Evolutionary conservation across 176 grass and related monocot species (phyloP).

Genomic region (Cenchrus fungigraminus): DNA sequence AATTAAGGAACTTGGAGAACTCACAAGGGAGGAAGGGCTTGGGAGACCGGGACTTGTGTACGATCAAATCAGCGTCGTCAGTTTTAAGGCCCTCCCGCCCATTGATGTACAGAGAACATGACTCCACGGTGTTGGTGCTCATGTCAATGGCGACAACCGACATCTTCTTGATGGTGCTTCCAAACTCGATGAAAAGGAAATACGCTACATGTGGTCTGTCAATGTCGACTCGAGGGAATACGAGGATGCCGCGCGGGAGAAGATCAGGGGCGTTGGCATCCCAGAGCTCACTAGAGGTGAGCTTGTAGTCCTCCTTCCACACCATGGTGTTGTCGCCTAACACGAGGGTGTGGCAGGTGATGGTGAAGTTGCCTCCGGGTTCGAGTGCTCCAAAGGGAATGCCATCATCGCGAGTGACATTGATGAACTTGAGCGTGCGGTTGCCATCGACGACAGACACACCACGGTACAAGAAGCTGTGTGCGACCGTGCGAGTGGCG

Average conservation of each 20-base stretch:
- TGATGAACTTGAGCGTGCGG: neutral
- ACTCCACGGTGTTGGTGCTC: neutral
- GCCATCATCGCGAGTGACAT: neutral
- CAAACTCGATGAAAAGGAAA: neutral
- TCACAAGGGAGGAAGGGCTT: too few relatives aligned
- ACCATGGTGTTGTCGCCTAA: neutral
- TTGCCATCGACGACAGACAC: neutral
- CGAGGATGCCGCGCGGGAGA: neutral
- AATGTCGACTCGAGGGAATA: slow-evolving; percentile 15
- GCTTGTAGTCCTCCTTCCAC: neutral
- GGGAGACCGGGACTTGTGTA: too few relatives aligned
- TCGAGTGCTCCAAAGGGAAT: neutral
- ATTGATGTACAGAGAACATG: neutral
- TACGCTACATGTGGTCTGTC: neutral
- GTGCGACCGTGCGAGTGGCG: too few relatives aligned
- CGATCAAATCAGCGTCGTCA: too few relatives aligned
- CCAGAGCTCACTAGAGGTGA: neutral
- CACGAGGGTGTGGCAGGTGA: slow-evolving; percentile 23
- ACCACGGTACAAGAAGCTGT: neutral
- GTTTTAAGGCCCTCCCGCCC: neutral
- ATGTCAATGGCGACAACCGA: slow-evolving; percentile 20
- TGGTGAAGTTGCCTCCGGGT: neutral
- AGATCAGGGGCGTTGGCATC: neutral
- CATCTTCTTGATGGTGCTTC: neutral
- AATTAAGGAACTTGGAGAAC: too few relatives aligned